A percentile compares a stretch with the other conserved stretches of the same genome.
These are phyloP conservation scores for Phascolomyces articulosus DNA, from an alignment of 371 early-diverging fungal species.

Conservation along the genomic window DNA sequence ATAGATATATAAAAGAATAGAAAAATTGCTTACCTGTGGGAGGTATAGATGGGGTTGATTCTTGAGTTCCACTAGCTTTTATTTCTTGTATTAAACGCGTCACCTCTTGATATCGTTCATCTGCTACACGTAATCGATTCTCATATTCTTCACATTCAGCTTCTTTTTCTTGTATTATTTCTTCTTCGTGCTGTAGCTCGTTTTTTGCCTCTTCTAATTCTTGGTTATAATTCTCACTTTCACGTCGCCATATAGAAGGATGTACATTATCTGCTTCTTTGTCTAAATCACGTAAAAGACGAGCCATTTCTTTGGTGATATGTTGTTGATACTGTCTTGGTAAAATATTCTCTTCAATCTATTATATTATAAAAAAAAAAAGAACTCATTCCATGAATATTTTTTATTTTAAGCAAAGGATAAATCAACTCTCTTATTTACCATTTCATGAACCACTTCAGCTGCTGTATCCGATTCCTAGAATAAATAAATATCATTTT, in stretches of 20 bases:
- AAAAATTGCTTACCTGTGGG: background rate
- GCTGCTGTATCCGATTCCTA: conserved; percentile 78
- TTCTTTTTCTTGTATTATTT: conserved; percentile 35
- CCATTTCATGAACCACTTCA: conserved; percentile 80
- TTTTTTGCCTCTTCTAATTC: conserved; percentile 40
- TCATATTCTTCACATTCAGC: conserved; percentile 42
- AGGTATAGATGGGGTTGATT: background rate
- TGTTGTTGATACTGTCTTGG: conserved; percentile 67
- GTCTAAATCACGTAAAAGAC: conserved; percentile 68
- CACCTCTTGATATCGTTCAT: conserved; percentile 36
- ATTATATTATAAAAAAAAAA: conserved; percentile 1
- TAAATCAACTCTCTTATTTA: conserved; percentile 6
- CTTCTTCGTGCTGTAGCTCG: conserved; percentile 36
- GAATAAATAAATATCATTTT: background rate
- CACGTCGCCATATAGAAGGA: conserved; percentile 47
- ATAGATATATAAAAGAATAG: background rate
- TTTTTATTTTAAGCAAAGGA: too few relatives aligned
- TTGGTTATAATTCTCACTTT: conserved; percentile 40
- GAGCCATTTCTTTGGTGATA: conserved; percentile 76
- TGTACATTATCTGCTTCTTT: conserved; percentile 42
- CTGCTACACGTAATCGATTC: conserved; percentile 37
- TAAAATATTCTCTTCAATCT: conserved; percentile 70
- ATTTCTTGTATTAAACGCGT: conserved; percentile 32
- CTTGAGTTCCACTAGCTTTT: background rate
- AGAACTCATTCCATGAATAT: background rate